phyloP scores from a whole-genome alignment of 768 basidiomycete genomes.

The Boletus subcaerulescens region DNA sequence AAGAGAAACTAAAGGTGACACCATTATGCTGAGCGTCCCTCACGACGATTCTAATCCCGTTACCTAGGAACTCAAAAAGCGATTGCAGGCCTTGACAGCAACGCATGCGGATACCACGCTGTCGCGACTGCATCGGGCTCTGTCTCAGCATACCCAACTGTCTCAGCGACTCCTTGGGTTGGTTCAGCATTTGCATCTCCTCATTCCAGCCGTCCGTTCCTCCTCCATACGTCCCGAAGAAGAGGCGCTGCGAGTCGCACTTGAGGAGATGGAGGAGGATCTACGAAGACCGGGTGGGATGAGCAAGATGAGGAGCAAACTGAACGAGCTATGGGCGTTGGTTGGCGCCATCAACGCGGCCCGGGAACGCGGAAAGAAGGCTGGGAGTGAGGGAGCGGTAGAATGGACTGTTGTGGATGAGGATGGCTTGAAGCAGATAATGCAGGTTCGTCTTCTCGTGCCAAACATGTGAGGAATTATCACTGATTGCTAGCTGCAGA shows the following conservation, averaged over 20 bases:
- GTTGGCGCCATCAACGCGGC: conserved; percentile 68
- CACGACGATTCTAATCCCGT: conserved; percentile 5
- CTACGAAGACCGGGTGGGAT: conserved; percentile 48
- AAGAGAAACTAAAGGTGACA: conserved; percentile 58
- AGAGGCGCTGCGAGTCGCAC: conserved; percentile 63
- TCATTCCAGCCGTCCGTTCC: conserved; percentile 74
- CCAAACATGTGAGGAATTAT: not conserved
- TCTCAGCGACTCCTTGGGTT: conserved; percentile 66
- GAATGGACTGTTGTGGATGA: conserved; percentile 89
- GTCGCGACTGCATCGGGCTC: conserved; percentile 61
- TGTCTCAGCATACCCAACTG: conserved; percentile 64
- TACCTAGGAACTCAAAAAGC: conserved; percentile 60
- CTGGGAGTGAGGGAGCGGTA: conserved; percentile 37
- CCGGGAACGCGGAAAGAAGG: conserved; percentile 48
- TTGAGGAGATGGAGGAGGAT: conserved; percentile 78
- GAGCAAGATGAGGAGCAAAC: conserved; percentile 64
- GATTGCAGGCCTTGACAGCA: conserved; percentile 57
- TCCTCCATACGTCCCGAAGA: conserved; percentile 78
- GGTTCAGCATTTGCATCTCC: conserved; percentile 72
- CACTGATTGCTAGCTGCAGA: conserved; percentile 39
- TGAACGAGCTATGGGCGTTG: conserved; percentile 85
- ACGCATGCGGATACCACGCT: conserved; percentile 65
- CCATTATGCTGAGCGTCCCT: not conserved
- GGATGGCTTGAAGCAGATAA: conserved; percentile 73
- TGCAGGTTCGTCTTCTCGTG: conserved; percentile 49